Percentiles rank a stretch among this genome's conserved stretches.
phyloP scores from a whole-genome alignment of 305 asterid genomes.

The Ilex paraguariensis region DNA sequence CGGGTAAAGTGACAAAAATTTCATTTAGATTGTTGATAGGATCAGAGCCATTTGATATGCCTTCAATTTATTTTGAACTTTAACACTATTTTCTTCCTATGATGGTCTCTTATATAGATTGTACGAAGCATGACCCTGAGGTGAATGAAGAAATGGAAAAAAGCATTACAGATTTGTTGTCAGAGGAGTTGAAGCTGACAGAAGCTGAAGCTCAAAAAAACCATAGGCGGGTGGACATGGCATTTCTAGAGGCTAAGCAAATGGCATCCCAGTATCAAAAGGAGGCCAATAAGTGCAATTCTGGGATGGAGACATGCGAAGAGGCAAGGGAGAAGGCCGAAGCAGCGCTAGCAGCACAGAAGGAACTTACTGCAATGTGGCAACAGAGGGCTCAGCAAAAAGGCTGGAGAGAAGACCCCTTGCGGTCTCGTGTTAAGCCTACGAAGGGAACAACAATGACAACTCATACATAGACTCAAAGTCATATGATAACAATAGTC shows the following conservation, averaged over 20 bases:
- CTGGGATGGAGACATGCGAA: constrained; percentile 22
- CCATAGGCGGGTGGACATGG: constrained; percentile 10
- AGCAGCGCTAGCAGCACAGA: constrained; percentile 11
- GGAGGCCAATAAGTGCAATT: constrained; percentile 20
- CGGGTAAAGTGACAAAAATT: too few relatives aligned
- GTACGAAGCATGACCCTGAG: constrained; percentile 16
- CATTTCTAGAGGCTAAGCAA: constrained; percentile 11
- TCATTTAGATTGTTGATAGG: too few relatives aligned
- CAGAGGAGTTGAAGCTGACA: constrained; percentile 14
- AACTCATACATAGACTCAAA: too few relatives aligned
- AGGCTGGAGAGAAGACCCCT: constrained; percentile 13
- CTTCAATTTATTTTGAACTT: neutral
- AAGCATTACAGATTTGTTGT: constrained; percentile 10
- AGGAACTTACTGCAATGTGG: constrained; percentile 13
- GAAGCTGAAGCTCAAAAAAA: constrained; percentile 10
- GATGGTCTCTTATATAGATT: neutral
- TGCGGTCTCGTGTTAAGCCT: neutral
- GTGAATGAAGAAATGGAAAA: constrained; percentile 11
- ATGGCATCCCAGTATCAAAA: constrained; percentile 18
- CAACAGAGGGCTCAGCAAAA: constrained; percentile 15
- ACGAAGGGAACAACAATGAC: too few relatives aligned
- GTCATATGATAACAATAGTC: constrained; percentile 2
- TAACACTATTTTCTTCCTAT: neutral
- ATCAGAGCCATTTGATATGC: neutral
- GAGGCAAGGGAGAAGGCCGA: constrained; percentile 20